These are phyloP conservation scores for Kokia cookei DNA, from an alignment of 441 rosid species.

Conservation along the genomic window DNA sequence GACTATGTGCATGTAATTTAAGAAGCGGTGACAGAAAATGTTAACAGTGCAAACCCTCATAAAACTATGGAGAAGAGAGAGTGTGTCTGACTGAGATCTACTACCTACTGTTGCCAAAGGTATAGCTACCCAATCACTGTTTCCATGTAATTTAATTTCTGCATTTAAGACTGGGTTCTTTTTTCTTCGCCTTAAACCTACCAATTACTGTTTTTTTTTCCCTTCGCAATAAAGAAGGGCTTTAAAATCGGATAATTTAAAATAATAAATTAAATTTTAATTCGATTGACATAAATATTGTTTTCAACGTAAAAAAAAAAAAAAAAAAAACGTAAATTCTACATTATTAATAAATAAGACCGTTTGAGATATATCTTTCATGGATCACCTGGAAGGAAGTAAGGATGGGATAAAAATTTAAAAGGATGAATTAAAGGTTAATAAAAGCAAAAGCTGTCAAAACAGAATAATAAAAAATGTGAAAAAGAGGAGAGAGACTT, in stretches of 20 bases:
- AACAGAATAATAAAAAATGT: neutral
- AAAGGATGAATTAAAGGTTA: neutral
- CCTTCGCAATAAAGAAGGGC: neutral
- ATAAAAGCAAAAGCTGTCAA: slow-evolving; percentile 25
- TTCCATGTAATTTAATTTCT: neutral
- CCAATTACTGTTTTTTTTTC: neutral
- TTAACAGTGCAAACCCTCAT: no score
- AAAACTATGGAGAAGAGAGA: no score
- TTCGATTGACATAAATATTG: no score
- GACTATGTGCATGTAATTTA: no score
- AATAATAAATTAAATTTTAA: no score
- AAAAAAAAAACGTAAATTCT: no score
- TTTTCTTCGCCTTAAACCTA: neutral
- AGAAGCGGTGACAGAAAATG: no score
- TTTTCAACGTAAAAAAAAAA: no score
- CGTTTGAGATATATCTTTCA: neutral
- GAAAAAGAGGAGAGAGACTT: neutral
- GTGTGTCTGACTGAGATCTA: no score
- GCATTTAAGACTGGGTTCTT: neutral
- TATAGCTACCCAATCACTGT: neutral
- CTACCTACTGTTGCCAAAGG: no score
- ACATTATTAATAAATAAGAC: no score
- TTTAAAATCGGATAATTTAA: no score
- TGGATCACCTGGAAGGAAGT: neutral
- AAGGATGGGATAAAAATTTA: neutral